Conservation (phyloP, 805 yeast species). For the Wickerhamiella alocasiicola region DNA sequence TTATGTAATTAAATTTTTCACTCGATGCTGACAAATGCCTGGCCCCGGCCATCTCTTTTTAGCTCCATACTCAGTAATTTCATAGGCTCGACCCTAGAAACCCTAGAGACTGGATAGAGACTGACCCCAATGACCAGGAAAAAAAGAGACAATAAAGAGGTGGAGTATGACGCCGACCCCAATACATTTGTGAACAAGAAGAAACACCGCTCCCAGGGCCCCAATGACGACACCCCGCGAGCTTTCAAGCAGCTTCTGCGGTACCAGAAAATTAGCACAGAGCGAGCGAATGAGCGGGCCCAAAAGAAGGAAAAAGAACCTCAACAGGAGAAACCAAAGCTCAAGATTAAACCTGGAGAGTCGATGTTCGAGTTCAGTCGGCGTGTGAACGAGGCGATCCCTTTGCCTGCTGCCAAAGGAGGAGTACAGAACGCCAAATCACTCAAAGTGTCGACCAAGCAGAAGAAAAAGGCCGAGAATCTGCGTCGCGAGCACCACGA, state of each 20-base stretch:
- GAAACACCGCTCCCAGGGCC: background rate
- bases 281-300: conserved; percentile 10
- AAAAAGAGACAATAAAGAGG: background rate
- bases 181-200: conserved; percentile 1
- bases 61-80: background rate
- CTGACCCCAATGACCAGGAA: conserved; percentile 7
- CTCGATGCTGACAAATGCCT: too few species aligned
- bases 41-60: too few species aligned
- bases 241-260: conserved; percentile 25
- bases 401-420: conserved; percentile 28
- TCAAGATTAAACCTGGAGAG: conserved; percentile 28
- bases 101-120: too few species aligned
- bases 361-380: conserved; percentile 29
- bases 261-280: conserved; percentile 3
- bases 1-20: conserved; percentile 10
- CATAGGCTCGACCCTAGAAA: too few species aligned
- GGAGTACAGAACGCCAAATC: conserved; percentile 23
- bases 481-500: conserved; percentile 19
- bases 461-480: conserved; percentile 21
- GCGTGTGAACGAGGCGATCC: conserved; percentile 32
- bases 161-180: conserved; percentile 6
- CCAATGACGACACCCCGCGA: conserved; percentile 28
- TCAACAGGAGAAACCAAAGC: conserved; percentile 7
- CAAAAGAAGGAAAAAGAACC: conserved; percentile 10
- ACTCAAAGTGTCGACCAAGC: conserved; percentile 21